A percentile compares a stretch with the other conserved stretches of the same genome.
These are phyloP conservation scores for Thuja plicata DNA, from an alignment of 83 land plant genomes.

Conservation along the genomic window DNA sequence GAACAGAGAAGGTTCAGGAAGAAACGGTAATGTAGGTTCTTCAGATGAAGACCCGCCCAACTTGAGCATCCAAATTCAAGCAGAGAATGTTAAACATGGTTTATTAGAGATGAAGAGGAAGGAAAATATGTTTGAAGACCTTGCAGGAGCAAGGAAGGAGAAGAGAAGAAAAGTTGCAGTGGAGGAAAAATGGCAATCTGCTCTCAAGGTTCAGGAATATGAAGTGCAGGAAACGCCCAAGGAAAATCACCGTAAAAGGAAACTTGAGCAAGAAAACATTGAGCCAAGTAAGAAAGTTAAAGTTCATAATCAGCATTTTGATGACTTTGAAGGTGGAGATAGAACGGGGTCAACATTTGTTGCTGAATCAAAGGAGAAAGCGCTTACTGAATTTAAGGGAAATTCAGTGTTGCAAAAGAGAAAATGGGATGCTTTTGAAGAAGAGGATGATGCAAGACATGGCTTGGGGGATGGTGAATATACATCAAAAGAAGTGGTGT, in stretches of 20 bases:
- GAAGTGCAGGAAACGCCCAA: not conserved
- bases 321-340: not conserved
- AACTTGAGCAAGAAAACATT: conserved; percentile 7
- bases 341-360: not conserved
- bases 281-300: conserved; percentile 4
- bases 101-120: not conserved
- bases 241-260: not conserved
- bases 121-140: not conserved
- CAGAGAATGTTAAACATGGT: not conserved
- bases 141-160: conserved; percentile 5
- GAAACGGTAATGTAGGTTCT: not conserved
- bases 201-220: not conserved
- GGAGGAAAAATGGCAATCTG: not conserved
- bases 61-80: not conserved
- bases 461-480: conserved; percentile 14
- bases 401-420: conserved; percentile 62
- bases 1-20: not conserved
- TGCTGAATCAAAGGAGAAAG: not conserved
- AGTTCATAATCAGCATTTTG: not conserved
- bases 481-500: not conserved
- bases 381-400: conserved; percentile 1
- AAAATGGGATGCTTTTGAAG: conserved; percentile 50
- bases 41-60: not conserved
- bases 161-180: not conserved
- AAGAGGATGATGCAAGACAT: conserved; percentile 36